Conservation (phyloP, 305 asterid species). For the Coffea humblotiana region DNA sequence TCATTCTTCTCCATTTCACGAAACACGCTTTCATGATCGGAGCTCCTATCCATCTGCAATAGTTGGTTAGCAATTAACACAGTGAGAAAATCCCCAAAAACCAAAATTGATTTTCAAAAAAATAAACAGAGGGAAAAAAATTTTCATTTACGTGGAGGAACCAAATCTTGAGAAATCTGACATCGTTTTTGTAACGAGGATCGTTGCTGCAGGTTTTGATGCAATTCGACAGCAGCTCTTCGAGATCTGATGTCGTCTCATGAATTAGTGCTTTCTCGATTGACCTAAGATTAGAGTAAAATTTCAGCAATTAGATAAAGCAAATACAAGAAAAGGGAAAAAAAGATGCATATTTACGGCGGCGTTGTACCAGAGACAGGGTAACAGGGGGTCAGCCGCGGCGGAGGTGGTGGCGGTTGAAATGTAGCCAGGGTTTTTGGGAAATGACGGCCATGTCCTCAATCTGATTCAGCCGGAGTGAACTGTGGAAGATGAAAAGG, state of each 20-base stretch:
- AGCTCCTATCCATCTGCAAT: conserved; percentile 77
- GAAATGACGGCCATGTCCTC: conserved; percentile 49
- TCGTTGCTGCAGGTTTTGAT: conserved; percentile 59
- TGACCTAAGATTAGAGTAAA: conserved; percentile 44
- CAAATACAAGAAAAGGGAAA: background rate
- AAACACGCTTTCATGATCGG: conserved; percentile 59
- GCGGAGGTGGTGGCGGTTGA: conserved; percentile 23
- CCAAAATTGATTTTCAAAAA: background rate
- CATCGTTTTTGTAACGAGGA: conserved; percentile 64
- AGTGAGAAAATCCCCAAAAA: conserved; percentile 3
- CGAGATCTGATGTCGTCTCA: conserved; percentile 35
- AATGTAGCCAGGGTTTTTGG: conserved; percentile 21
- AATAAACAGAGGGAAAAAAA: background rate
- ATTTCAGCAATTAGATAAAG: conserved; percentile 7
- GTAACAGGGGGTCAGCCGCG: conserved; percentile 63
- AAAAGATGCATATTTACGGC: background rate
- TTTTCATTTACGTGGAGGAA: conserved; percentile 60
- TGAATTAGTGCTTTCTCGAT: conserved; percentile 40
- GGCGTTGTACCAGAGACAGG: conserved; percentile 55
- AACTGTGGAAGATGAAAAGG: background rate
- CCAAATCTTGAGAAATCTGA: conserved; percentile 95
- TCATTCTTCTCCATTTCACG: conserved; percentile 59
- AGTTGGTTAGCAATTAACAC: conserved; percentile 6
- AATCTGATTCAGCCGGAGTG: conserved; percentile 13
- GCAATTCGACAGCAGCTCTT: conserved; percentile 48